Evolutionary conservation across 73 alveolate genomes (phyloP), one percentile per base, ranked within the genome.

Genomic region (Diophrys sp.): DNA sequence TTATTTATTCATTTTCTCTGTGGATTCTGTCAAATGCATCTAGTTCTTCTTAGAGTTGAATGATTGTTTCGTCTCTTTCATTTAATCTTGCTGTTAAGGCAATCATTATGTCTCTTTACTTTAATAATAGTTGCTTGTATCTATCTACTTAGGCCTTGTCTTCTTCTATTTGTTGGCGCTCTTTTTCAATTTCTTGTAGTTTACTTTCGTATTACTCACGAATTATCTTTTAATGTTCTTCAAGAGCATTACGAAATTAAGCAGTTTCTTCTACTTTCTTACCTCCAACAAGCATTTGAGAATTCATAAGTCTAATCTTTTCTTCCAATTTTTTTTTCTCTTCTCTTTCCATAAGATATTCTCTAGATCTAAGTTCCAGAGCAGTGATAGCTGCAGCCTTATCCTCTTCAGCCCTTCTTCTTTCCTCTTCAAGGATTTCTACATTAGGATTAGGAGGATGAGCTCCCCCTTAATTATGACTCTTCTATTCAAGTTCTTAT

Each of bases 61-160:
- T 93, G 55, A 98, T 98, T 54, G 98, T 88, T 80, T 98, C 99
- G 83, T 98, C 99, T 71, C 99, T 90, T 82, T 97, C 99, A 80
- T 98, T 98, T 62, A 98, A 93, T 84, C 99, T 87, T 67, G 93
- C 93, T 0, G 99, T 97, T 56, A 98, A 92, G 0, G 99, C 99
- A 28, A 97, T 95, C 99, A 98, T 98, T 54, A 97, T 98, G 93
- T 98, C 99, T 74, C 99, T 91, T 79, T 98, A 95, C 82, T 97
- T 96, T 33, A 97, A 75, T 67, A 98, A 89, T 56, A 98, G 92
- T 82, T 98, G 96, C 94, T 98, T 97, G 87, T 96, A 96, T 80
- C 97, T 93, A 75, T 97, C 99, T 69, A 93, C 97, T 77, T 97
- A 94, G 11, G 97, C 98, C 78, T 97, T 94, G 73, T 93, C 99